Conservation (phyloP, 1,284 basidiomycete species). For the Taiwanofungus camphoratus region DNA sequence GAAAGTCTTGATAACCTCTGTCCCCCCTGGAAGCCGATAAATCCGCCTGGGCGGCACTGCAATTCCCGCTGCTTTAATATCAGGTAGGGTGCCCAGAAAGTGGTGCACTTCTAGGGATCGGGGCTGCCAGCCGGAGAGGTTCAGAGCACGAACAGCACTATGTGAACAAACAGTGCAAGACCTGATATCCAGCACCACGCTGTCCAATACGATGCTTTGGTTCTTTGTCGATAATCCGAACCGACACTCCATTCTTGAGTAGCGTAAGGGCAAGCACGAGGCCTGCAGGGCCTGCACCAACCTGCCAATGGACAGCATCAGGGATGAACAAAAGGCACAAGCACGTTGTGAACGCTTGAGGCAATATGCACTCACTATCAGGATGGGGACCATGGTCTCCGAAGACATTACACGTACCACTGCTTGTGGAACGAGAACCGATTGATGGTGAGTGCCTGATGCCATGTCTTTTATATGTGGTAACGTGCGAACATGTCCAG, state of each 20-base stretch:
- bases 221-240: slow-evolving; percentile 32
- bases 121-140: slow-evolving; percentile 8
- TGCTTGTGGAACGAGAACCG: too few species aligned
- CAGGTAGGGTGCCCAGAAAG: slow-evolving; percentile 13
- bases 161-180: slow-evolving; percentile 1
- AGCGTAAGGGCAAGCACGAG: slow-evolving; percentile 18
- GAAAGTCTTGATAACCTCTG: slow-evolving; percentile 6
- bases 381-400: too few species aligned
- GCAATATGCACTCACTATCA: too few species aligned
- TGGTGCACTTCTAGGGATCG: slow-evolving; percentile 14
- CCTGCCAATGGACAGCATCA: too few species aligned
- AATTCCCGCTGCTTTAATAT: slow-evolving; percentile 5
- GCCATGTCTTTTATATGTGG: too few species aligned
- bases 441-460: too few species aligned
- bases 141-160: background rate
- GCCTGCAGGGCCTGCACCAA: slow-evolving; percentile 20
- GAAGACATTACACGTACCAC: too few species aligned
- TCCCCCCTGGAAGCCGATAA: slow-evolving; percentile 13
- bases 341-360: too few species aligned
- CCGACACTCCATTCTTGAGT: slow-evolving; percentile 17
- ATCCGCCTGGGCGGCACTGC: background rate
- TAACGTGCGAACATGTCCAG: too few species aligned
- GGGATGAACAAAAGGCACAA: too few species aligned
- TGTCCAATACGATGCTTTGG: slow-evolving; percentile 14
- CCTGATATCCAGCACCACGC: slow-evolving; percentile 24